phyloP scores from a whole-genome alignment of 768 basidiomycete genomes.

The Imleria badia region DNA sequence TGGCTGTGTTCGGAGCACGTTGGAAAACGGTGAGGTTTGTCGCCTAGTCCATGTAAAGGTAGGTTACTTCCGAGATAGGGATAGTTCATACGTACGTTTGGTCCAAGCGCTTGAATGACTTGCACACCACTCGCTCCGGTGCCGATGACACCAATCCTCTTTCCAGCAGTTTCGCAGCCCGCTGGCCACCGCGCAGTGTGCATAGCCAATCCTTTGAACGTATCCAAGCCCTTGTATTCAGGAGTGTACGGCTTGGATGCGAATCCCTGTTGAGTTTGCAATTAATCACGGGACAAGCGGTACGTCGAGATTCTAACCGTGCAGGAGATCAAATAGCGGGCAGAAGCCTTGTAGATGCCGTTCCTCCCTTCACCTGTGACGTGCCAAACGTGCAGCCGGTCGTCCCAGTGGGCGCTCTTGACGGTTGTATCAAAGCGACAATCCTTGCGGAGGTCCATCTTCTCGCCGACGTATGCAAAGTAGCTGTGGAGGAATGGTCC shows the following conservation, averaged over 20 bases:
- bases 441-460: conserved; percentile 9
- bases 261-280: not conserved
- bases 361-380: conserved; percentile 2
- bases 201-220: conserved; percentile 3
- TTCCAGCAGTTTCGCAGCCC: conserved; percentile 1
- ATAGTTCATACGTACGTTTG: conserved; percentile 1
- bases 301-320: not conserved
- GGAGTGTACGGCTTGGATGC: conserved; percentile 11
- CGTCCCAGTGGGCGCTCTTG: conserved; percentile 11
- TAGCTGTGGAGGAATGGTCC: conserved; percentile 4
- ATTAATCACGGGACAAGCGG: not conserved
- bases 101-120: conserved; percentile 3
- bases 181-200: conserved; percentile 10
- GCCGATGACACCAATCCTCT: conserved; percentile 9
- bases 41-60: not conserved
- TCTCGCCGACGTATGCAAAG: conserved; percentile 8
- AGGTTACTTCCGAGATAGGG: not conserved
- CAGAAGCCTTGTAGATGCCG: not conserved
- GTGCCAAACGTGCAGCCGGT: conserved; percentile 7
- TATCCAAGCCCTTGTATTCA: not conserved
- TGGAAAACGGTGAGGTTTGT: conserved; percentile 11
- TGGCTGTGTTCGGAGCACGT: conserved; percentile 5
- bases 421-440: conserved; percentile 13
- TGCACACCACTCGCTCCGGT: conserved; percentile 9
- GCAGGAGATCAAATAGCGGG: conserved; percentile 4